These are phyloP conservation scores for Lotmaria passim DNA, from an alignment of 208 protist genomes.

Conservation along the genomic window DNA sequence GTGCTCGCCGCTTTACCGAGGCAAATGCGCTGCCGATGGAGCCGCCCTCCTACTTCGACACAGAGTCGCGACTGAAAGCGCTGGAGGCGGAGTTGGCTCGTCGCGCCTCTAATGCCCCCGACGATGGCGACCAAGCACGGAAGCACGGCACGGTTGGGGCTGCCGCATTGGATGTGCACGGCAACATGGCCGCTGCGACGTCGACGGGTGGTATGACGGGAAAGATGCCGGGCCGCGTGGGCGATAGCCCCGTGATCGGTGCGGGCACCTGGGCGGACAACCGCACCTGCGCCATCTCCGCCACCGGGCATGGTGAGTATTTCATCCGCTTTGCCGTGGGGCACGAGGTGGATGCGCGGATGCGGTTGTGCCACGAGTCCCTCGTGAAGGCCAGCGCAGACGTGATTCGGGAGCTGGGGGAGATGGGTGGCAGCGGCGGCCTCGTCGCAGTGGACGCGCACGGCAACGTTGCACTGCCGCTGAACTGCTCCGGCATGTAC, in stretches of 20 bases:
- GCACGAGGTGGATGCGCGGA: constrained; percentile 39
- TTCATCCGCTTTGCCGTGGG: constrained; percentile 34
- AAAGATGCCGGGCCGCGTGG: constrained; percentile 34
- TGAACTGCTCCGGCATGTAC: constrained; percentile 39
- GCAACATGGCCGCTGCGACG: constrained; percentile 33
- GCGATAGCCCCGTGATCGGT: constrained; percentile 35
- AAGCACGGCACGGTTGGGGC: constrained; percentile 38
- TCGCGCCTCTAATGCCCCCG: constrained; percentile 11
- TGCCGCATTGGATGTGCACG: constrained; percentile 25
- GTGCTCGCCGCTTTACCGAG: constrained; percentile 28
- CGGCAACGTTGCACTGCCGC: constrained; percentile 31
- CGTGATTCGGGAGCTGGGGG: constrained; percentile 26
- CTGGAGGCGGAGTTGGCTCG: constrained; percentile 31
- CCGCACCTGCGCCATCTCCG: constrained; percentile 36
- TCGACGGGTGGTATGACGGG: constrained; percentile 37
- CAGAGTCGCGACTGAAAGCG: constrained; percentile 28
- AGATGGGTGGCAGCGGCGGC: constrained; percentile 27
- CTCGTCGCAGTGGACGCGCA: constrained; percentile 30
- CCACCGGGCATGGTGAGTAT: constrained; percentile 33
- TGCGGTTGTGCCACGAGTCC: constrained; percentile 29
- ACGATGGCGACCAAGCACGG: constrained; percentile 18
- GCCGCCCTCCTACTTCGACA: constrained; percentile 30
- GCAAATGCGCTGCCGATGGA: constrained; percentile 17
- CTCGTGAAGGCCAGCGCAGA: constrained; percentile 24
- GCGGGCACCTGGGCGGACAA: constrained; percentile 39